A percentile compares a stretch with the other conserved stretches of the same genome.
phyloP scores from a whole-genome alignment of 257 asterid species.

The Nicotiana otophora region DNA sequence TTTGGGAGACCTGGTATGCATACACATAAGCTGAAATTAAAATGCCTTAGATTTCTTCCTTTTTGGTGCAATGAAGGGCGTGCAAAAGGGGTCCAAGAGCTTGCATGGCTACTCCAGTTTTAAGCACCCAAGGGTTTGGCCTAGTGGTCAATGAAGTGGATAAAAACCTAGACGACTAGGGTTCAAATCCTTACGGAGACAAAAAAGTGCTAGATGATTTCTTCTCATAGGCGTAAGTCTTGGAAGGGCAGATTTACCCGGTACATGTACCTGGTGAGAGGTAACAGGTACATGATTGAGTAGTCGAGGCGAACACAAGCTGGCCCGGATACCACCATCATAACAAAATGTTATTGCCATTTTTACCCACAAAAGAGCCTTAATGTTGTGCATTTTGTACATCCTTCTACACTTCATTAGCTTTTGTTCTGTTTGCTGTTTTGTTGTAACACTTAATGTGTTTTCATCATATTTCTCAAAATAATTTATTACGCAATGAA shows the following conservation, averaged over 20 bases:
- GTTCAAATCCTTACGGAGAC: neutral
- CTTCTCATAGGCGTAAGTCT: too few relatives aligned
- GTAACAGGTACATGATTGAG: neutral
- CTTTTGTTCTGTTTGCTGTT: neutral
- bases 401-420: neutral
- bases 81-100: neutral
- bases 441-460: neutral
- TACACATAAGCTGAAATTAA: neutral
- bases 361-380: neutral
- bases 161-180: neutral
- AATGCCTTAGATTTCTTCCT: neutral
- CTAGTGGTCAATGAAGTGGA: neutral
- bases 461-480: neutral
- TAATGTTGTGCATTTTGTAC: neutral
- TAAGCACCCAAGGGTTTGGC: neutral
- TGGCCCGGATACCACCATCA: neutral
- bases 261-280: neutral
- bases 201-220: too few relatives aligned
- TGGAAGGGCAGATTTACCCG: neutral
- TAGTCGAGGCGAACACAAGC: neutral
- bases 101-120: neutral
- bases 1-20: neutral
- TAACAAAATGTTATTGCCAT: neutral
- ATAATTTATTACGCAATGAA: neutral
- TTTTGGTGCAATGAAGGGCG: neutral